Percentiles rank a stretch among this genome's conserved stretches.
Conservation (phyloP, 495 filamentous ascomycete species). For the Aspergillus steynii region DNA sequence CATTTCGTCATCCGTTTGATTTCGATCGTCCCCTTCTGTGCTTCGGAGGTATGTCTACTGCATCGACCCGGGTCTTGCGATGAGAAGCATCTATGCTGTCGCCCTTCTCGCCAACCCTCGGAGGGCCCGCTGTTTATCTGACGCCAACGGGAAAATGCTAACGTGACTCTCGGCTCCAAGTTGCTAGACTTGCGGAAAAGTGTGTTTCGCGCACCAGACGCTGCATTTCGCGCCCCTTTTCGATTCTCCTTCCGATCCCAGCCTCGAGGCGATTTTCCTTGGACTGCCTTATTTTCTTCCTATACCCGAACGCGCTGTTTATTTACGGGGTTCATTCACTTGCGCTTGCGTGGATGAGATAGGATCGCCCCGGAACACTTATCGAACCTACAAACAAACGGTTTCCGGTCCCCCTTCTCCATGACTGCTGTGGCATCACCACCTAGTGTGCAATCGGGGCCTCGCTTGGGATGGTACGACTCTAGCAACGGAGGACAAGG, state of each 20-base stretch:
- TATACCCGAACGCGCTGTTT: not conserved
- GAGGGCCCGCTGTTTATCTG: conserved; percentile 12
- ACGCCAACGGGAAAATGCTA: conserved; percentile 22
- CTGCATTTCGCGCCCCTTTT: conserved; percentile 7
- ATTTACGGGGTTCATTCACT: conserved; percentile 6
- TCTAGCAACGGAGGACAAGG: conserved; percentile 72
- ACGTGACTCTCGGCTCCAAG: conserved; percentile 23
- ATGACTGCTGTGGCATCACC: conserved; percentile 99
- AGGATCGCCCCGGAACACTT: conserved; percentile 12
- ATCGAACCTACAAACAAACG: conserved; percentile 14
- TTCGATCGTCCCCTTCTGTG: conserved; percentile 6
- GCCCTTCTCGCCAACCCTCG: not conserved
- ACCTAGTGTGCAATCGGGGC: conserved; percentile 78
- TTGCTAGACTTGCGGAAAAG: conserved; percentile 11
- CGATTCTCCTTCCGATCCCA: not conserved
- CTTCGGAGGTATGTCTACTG: conserved; percentile 13
- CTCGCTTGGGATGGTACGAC: conserved; percentile 60
- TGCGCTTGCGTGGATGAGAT: conserved; percentile 25
- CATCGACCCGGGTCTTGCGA: conserved; percentile 1
- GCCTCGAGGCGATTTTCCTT: not conserved
- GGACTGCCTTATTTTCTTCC: not conserved
- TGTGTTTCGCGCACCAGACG: conserved; percentile 16
- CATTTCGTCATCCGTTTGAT: conserved; percentile 5
- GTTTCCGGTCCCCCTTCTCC: conserved; percentile 41
- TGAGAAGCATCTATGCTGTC: not conserved